Base-by-base conservation (phyloP, 2,329 filamentous ascomycete genomes). In the Fusarium ambrosium region DNA sequence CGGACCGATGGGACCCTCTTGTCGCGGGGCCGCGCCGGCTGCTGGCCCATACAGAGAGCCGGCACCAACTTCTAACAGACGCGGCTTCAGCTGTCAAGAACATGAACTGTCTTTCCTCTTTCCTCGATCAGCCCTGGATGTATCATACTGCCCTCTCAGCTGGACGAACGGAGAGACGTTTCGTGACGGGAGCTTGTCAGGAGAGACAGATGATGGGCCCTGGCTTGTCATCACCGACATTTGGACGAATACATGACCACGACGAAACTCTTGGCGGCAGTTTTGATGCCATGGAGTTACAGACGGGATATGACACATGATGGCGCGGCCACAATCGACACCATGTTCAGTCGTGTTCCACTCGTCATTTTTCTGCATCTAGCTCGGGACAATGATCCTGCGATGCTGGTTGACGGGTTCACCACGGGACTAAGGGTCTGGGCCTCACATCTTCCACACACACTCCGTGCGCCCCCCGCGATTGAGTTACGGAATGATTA, bases 401-500 rank as follows among this genome's bases (percentile, higher is more conserved):
- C 48, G 24, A 36, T 56, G 32, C 48, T 34, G 36, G 27, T 27
- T 43, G 36, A 56, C 22, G 51, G 61, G 24, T 32, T 56, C 62
- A 34, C 48, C 6, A 56, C 29, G 59, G 41, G 43, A 24, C 48
- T 24, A 56, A n/a, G 59, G 43, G 43, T 16, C 61, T 56, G 24
- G 24, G 27, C 20, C 36, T 36, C 34, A 14, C 29, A 8, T 34
- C 63, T 59, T 53, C 48, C 37, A 39, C 20, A 37, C 37, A 41
- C 41, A 32, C 43, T 29, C 32, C 5, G 20, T 11, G 34, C 36
- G 32, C 22, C 36, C 62, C 62, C 62, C 62, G 51, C 62, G 62
- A 64, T 59, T 43, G 51, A 58, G 24, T 45, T 32, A 56, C 48
- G 51, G 62, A 32, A 64, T 64, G 62, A 59, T 59, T 59, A 59